Evolutionary conservation across 2,329 filamentous ascomycete genomes (phyloP).

Genomic region (Cordyceps tenuipes): DNA sequence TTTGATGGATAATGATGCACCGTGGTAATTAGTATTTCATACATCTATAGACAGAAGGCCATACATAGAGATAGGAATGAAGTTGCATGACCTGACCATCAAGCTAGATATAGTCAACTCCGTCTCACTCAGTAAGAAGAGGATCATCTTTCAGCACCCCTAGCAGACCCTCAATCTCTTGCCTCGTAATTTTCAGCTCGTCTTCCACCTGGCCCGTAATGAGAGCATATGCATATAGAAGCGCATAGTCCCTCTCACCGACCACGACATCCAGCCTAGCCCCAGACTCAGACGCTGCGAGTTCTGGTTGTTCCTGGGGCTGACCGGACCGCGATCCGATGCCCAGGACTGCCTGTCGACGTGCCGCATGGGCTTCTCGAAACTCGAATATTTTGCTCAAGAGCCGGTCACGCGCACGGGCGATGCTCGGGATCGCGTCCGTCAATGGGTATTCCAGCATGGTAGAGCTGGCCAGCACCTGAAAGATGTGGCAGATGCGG

Average conservation of each 20-base stretch:
- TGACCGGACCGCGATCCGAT: not conserved
- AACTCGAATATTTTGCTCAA: conserved; percentile 80
- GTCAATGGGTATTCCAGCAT: conserved; percentile 84
- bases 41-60: not conserved
- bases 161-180: conserved; percentile 50
- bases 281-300: conserved; percentile 5
- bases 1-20: not conserved
- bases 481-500: conserved; percentile 74
- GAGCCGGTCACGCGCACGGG: conserved; percentile 65
- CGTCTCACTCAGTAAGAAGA: conserved; percentile 39
- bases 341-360: not conserved
- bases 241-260: conserved; percentile 69
- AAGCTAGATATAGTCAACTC: conserved; percentile 15
- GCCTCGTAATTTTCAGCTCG: conserved; percentile 48
- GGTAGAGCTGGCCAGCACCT: conserved; percentile 76
- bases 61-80: not conserved
- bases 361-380: conserved; percentile 48
- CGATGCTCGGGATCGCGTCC: conserved; percentile 71
- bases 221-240: conserved; percentile 82
- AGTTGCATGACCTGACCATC: not conserved
- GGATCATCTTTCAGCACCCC: conserved; percentile 35
- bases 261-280: conserved; percentile 31
- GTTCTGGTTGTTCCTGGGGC: not conserved
- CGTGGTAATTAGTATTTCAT: not conserved
- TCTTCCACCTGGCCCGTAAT: conserved; percentile 55